These are phyloP conservation scores for Luvunga scandens DNA, from an alignment of 345 rosid genomes.

Conservation along the genomic window DNA sequence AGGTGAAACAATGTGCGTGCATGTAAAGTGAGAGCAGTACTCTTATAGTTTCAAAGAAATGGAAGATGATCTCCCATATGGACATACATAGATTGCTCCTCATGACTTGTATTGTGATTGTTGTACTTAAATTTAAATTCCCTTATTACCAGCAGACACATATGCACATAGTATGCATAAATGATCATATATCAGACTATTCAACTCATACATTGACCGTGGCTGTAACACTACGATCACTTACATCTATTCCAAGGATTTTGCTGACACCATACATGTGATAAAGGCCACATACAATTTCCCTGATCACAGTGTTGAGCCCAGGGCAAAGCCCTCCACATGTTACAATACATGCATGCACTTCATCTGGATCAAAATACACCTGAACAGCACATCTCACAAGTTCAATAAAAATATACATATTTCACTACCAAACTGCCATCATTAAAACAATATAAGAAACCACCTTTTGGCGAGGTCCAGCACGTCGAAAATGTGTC, in stretches of 20 bases:
- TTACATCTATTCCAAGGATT: constrained; percentile 81
- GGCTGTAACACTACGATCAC: not conserved
- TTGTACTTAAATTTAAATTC: not conserved
- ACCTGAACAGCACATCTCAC: constrained; percentile 37
- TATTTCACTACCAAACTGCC: not conserved
- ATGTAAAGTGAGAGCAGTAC: not conserved
- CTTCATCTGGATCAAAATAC: constrained; percentile 74
- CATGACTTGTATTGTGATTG: not conserved
- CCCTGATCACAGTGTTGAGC: constrained; percentile 86
- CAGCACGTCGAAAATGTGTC: constrained; percentile 86
- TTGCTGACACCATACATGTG: constrained; percentile 80
- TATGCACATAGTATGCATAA: not conserved
- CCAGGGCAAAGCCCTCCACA: constrained; percentile 97
- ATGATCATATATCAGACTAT: not conserved
- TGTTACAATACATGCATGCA: constrained; percentile 82
- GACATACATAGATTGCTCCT: not conserved
- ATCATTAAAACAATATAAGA: not conserved
- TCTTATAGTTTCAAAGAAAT: not conserved
- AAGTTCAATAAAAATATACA: not conserved
- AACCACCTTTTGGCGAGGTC: constrained; percentile 81
- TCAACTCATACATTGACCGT: not conserved
- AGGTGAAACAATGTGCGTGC: not conserved
- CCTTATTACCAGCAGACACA: not conserved
- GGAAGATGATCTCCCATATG: not conserved
- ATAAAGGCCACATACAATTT: constrained; percentile 72